Evolutionary conservation across 805 yeast genomes (phyloP).

Genomic region (Myxozyma monticola): DNA sequence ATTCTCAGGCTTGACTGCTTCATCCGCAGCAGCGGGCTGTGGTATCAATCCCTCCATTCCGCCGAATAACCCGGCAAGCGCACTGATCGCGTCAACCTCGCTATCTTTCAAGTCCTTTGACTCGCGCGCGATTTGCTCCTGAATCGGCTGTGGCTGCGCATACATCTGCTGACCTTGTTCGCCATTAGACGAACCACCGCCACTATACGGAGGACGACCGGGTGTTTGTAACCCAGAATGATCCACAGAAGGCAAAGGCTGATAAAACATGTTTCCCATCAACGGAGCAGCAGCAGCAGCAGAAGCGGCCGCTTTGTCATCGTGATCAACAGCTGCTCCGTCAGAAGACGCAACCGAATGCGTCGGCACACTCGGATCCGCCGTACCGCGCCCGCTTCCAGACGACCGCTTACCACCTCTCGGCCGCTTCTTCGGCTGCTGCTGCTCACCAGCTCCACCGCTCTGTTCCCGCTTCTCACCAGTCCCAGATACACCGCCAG

Average conservation of each 20-base stretch:
- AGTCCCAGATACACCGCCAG: not conserved
- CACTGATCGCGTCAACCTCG: constrained; percentile 33
- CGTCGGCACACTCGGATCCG: not conserved
- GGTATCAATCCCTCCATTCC: constrained; percentile 14
- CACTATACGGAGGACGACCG: not conserved
- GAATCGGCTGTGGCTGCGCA: not conserved
- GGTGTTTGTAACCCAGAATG: too few species aligned
- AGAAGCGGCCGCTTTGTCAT: not conserved
- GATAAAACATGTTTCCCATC: too few species aligned
- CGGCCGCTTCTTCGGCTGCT: constrained; percentile 16
- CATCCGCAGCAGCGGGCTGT: not conserved
- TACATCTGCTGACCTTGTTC: not conserved
- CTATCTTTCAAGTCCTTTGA: constrained; percentile 25
- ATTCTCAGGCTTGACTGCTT: not conserved
- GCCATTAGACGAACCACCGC: not conserved
- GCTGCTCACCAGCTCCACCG: not conserved
- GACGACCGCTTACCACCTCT: constrained; percentile 9
- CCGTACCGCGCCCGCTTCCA: not conserved
- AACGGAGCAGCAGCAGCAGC: not conserved
- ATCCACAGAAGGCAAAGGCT: too few species aligned
- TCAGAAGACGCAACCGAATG: not conserved
- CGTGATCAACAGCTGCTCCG: not conserved
- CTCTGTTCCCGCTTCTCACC: not conserved
- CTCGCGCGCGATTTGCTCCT: constrained; percentile 5
- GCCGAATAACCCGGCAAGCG: constrained; percentile 32